Evolutionary conservation across 768 basidiomycete genomes (phyloP), one percentile per base, ranked within the genome.

Genomic region (Harrya chromipes): DNA sequence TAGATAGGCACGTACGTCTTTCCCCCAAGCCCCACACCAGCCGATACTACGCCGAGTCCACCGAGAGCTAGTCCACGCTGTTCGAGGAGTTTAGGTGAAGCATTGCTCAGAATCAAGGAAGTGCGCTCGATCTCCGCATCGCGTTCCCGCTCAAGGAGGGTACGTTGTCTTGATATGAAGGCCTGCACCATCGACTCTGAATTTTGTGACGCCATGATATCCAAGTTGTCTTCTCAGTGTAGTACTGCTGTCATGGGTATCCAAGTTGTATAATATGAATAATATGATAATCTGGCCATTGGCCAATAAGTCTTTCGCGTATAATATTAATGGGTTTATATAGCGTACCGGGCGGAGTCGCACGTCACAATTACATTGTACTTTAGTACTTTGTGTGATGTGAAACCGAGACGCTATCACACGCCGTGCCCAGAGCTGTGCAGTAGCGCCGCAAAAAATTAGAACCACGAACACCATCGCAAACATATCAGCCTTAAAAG

Each of bases 1-100:
- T 12, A 29, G 31, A 40, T 12, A 29, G 31, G 36, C 39, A 56
- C 69, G 63, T 66, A 95, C 93, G 84, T 94, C 73, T 94, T 94
- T 23, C 94, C 94, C 23, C 93, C 94, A 4, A 97, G 77, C 3
- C 94, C 95, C 16, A 97, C 78, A 43, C 79, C 83, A n/a, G 93
- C 75, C 21, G 78, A 75, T 1, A 80, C 75, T 2, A 91, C 71
- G 2, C 88, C 83, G 5, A 97, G 73, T 39, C 85, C 85, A 24
- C 79, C 79, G 1, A 97, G 66, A 0, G 90, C 85, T 10, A 98
- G 73, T 4, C 94, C 94, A 49, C 87, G 85, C 56, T 88, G 84
- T 65, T 95, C 92, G n/a, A 98, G 76, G 9, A 94, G 73, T 55
- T 84, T 89, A 1, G 86, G 85, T 2, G 85, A 80, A 60, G 90